phyloP scores from a whole-genome alignment of 805 yeast species.

The Kluyveromyces aestuarii region DNA sequence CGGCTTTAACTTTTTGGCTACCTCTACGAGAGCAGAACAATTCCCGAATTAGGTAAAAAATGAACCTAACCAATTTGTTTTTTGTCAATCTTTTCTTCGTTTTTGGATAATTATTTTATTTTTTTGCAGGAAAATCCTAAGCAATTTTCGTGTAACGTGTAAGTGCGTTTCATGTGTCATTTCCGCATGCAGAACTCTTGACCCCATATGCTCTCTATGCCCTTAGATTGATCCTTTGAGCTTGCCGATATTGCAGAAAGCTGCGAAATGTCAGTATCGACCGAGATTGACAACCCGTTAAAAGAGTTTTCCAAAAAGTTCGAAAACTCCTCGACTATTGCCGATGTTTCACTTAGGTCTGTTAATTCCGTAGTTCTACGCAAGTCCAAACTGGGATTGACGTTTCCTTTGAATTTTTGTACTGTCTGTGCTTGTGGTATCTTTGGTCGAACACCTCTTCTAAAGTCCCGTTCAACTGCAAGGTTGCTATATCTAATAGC shows the following conservation, averaged over 20 bases:
- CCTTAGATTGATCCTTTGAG: neutral
- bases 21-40: neutral
- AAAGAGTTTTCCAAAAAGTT: neutral
- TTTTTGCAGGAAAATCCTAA: neutral
- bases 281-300: neutral
- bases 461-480: neutral
- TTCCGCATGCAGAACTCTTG: neutral
- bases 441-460: neutral
- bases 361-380: neutral
- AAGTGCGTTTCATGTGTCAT: neutral
- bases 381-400: neutral
- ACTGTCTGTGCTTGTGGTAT: neutral
- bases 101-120: neutral
- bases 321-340: slow-evolving; percentile 1
- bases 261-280: neutral
- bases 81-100: neutral
- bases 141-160: neutral
- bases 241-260: neutral
- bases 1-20: neutral
- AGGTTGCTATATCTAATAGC: neutral
- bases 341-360: neutral
- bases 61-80: neutral
- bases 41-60: neutral
- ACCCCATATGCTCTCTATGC: neutral
- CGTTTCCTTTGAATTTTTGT: neutral